Percentiles rank a stretch among this genome's conserved stretches.
phyloP scores from a whole-genome alignment of 1,284 basidiomycete genomes.

The Fomitopsis betulina region DNA sequence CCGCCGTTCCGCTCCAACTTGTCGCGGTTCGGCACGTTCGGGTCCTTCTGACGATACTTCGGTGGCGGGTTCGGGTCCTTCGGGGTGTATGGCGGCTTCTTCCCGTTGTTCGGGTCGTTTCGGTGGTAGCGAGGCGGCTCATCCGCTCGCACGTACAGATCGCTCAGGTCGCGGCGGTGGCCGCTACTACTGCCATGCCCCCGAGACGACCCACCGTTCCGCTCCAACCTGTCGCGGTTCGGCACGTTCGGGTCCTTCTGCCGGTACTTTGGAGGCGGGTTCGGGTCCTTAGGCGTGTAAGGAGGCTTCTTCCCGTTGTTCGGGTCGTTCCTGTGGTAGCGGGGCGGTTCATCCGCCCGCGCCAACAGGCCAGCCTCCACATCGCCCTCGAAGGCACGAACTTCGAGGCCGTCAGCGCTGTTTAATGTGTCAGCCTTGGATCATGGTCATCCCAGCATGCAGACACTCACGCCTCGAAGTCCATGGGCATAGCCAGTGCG shows the following conservation, averaged over 20 bases:
- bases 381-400: no score
- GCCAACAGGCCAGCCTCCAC: not conserved
- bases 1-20: no score
- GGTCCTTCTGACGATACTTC: not conserved
- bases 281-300: not conserved
- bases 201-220: no score
- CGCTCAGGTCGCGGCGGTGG: not conserved
- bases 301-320: not conserved
- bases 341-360: not conserved
- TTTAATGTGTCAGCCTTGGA: no score
- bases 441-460: no score
- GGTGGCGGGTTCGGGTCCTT: not conserved
- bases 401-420: no score
- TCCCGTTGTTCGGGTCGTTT: not conserved
- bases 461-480: no score
- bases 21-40: not conserved
- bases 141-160: not conserved
- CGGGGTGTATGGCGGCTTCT: not conserved
- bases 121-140: not conserved
- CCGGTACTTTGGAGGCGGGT: not conserved
- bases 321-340: not conserved
- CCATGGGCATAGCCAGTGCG: no score
- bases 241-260: not conserved
- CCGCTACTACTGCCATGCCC: no score
- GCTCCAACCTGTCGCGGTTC: no score